Evolutionary conservation across 2,329 filamentous ascomycete genomes (phyloP).

Genomic region (Fusarium keratoplasticum): DNA sequence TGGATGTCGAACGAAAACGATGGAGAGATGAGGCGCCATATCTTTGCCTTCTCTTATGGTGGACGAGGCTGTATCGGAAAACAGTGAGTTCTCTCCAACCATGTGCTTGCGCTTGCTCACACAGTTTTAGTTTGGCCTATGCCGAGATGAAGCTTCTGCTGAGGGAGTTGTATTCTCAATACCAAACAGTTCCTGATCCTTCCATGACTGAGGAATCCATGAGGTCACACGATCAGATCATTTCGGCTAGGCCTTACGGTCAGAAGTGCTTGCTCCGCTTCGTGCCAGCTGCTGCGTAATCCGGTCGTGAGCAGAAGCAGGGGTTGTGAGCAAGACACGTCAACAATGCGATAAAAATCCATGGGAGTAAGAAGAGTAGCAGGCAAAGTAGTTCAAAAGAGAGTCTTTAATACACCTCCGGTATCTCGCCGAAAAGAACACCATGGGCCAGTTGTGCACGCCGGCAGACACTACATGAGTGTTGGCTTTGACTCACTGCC

Average conservation of each 20-base stretch:
- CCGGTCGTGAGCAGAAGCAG: not conserved
- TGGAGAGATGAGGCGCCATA: conserved; percentile 70
- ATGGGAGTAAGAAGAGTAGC: no score
- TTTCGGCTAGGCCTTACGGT: conserved; percentile 13
- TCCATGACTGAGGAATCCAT: conserved; percentile 8
- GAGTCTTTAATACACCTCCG: not conserved
- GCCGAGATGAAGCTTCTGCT: conserved; percentile 22
- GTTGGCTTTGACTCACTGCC: not conserved
- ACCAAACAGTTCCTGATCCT: conserved; percentile 2
- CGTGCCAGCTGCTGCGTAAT: not conserved
- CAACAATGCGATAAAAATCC: not conserved
- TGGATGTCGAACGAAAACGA: conserved; percentile 83
- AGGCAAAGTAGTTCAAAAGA: not conserved
- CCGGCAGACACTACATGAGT: no score
- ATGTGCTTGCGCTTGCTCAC: not conserved
- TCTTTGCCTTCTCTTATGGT: conserved; percentile 74
- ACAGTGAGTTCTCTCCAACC: conserved; percentile 63
- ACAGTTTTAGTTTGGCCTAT: conserved; percentile 4
- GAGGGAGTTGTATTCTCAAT: conserved; percentile 9
- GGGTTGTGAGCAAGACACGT: not conserved
- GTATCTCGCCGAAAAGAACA: not conserved
- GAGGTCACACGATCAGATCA: conserved; percentile 21
- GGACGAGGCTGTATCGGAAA: conserved; percentile 73
- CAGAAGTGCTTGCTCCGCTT: conserved; percentile 18
- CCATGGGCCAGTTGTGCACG: not conserved